These are phyloP conservation scores for Aspergillus kassunensis DNA, from an alignment of 495 filamentous ascomycete genomes.

Conservation along the genomic window DNA sequence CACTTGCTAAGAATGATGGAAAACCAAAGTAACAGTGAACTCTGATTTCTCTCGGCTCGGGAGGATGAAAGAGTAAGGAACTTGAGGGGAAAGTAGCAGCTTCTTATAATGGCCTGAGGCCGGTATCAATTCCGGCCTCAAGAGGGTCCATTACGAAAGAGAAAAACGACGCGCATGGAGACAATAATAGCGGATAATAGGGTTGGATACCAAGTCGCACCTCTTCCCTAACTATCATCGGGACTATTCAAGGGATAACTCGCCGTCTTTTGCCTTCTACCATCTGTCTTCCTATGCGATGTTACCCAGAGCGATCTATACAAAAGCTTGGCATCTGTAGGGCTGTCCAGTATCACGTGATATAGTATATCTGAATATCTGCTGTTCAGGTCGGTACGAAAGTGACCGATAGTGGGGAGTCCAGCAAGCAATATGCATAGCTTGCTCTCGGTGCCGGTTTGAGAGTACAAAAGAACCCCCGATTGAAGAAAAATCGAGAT, in stretches of 20 bases:
- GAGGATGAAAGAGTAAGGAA: conserved; percentile 16
- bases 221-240: neutral
- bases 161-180: conserved; percentile 27
- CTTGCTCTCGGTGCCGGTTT: neutral
- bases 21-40: neutral
- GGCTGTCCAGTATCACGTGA: conserved; percentile 28
- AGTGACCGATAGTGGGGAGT: neutral
- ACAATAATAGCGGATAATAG: conserved; percentile 4
- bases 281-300: neutral
- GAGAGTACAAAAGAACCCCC: neutral
- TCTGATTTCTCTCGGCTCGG: neutral
- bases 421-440: neutral
- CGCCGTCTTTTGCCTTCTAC: conserved; percentile 11
- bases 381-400: neutral
- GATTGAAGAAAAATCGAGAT: neutral
- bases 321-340: conserved; percentile 26
- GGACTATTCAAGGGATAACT: neutral
- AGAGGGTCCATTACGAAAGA: conserved; percentile 32
- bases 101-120: conserved; percentile 57
- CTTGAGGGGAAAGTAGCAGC: conserved; percentile 31
- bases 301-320: conserved; percentile 22
- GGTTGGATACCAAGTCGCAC: neutral
- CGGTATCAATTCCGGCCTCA: conserved; percentile 62
- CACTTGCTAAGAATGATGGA: neutral
- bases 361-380: conserved; percentile 10